Base-by-base conservation (phyloP, 768 basidiomycete genomes). In the Sutorius australiensis region DNA sequence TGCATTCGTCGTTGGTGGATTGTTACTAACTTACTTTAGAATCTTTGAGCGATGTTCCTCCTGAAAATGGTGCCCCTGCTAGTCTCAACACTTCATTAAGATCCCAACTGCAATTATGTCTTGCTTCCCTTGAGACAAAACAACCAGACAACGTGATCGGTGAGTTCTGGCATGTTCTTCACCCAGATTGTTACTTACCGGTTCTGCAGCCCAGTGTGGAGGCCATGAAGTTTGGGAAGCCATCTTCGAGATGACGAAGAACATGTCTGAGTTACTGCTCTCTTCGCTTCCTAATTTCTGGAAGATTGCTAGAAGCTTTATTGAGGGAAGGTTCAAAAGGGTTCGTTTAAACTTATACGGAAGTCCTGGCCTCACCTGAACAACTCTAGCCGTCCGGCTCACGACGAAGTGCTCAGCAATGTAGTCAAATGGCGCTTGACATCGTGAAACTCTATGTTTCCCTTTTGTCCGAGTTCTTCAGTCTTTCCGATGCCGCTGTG, bases 301-400 rank as follows among this genome's bases (percentile, higher is more conserved):
- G 92, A 88, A 85, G 65, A 89, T 99, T 44, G 86, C 90, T 2
- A 90, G 83, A 68, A 84, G 81, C 21, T 95, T 94, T 64, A 84
- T 95, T 73, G 94, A 97, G 39, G 95, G 97, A 5, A 93, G 90
- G 68, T 94, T 89, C 67, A 87, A 84, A 68, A 92, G 86, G 80
- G 94, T 94, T 49, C 50, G 72, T 65, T 46, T 32, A 28, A 33
- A 3, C 34, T 38, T 8, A 19, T 14, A 19, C 12, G 14, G 9
- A 16, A 8, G 51, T 32, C 31, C 33, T 31, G 1, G 41, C 24
- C 43, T 52, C 17, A 69, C 17, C 16, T n/a, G 21, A 3, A 27
- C 12, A 30, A 37, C 44, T 60, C 61, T 36, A 73, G 63, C 60
- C 57, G 66, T 48, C 75, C 10, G 75, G 77, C 13, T 81, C 83